Conservation (phyloP, 805 yeast genomes). For the Clavispora vitiphila region DNA sequence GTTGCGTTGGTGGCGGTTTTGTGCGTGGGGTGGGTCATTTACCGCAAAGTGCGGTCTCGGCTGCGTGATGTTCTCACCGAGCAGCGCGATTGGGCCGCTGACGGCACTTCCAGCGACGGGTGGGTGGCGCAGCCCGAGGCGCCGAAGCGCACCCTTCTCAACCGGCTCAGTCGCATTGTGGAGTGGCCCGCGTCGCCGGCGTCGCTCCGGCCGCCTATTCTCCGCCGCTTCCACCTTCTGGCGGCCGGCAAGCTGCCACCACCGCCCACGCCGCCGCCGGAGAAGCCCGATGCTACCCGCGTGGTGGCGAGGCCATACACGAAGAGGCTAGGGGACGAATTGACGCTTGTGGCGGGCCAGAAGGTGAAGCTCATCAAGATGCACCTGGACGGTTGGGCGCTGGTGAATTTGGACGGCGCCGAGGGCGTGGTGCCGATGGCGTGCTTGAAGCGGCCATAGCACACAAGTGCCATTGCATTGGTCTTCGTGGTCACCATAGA, state of each 20-base stretch:
- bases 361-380: constrained; percentile 18
- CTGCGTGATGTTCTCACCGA: not conserved
- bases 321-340: constrained; percentile 30
- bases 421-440: constrained; percentile 33
- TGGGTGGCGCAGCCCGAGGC: not conserved
- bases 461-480: no score
- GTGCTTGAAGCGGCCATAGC: constrained; percentile 16
- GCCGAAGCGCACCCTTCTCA: constrained; percentile 1
- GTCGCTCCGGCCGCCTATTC: not conserved
- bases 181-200: constrained; percentile 18
- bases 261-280: not conserved
- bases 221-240: not conserved
- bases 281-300: constrained; percentile 5
- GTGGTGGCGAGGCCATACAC: constrained; percentile 24
- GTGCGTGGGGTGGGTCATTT: not conserved
- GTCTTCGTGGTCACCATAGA: no score
- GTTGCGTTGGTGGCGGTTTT: constrained; percentile 10
- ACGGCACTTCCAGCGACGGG: not conserved
- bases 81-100: not conserved
- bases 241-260: not conserved
- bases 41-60: not conserved
- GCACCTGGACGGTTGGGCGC: constrained; percentile 39
- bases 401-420: constrained; percentile 17
- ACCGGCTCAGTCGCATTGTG: constrained; percentile 21
- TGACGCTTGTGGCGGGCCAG: constrained; percentile 28